Evolutionary conservation across 2,329 filamentous ascomycete species (phyloP), one percentile per base, ranked within the genome.

Genomic region (Gaeumannomyces sp.): DNA sequence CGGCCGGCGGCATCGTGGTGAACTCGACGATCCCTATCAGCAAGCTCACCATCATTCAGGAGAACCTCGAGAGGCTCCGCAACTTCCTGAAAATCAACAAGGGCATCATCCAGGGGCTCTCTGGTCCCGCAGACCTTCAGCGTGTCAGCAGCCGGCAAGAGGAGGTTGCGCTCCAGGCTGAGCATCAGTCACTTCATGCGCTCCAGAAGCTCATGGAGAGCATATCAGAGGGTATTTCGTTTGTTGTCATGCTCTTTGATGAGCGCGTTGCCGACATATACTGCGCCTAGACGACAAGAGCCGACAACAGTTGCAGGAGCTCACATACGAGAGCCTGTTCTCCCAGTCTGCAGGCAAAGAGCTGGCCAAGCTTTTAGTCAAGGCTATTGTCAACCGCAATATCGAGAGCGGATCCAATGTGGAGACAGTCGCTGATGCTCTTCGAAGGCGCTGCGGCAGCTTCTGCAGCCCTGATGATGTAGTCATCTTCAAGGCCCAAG

Each of bases 401-500:
- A 99, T 99, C 71, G 91, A 94, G 65, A 97, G 92, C 72, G 95
- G 96, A 13, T 94, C 93, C 5, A 99, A 98, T 68, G 94, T 99
- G 27, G 96, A 99, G 77, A 97, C 93, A 0, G 93, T 99, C 29
- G 94, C 95, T 0, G 95, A 99, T 76, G 92, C 93, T n/a, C 80
- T 99, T 62, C 86, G 95, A 60, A 85, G 95, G 70, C 87, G 93
- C 71, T 99, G 95, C 71, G 96, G 95, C 67, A 97, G 91, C 77
- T 99, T 99, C 83, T 99, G 95, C 76, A 97, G 93, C 72, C 89
- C 94, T 0, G 94, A 99, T 69, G 95, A 99, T 78, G 95, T 98
- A 1, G 88, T 98, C 68, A 94, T 97, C 70, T 99, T 99, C 87
- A 98, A 97, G 77, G 95, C 95, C 0, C 94, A 98, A 74, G 95